Percentiles rank a stretch among this genome's conserved stretches.
Conservation (phyloP, 306 rosid genomes). For the Carpinus fangiana region DNA sequence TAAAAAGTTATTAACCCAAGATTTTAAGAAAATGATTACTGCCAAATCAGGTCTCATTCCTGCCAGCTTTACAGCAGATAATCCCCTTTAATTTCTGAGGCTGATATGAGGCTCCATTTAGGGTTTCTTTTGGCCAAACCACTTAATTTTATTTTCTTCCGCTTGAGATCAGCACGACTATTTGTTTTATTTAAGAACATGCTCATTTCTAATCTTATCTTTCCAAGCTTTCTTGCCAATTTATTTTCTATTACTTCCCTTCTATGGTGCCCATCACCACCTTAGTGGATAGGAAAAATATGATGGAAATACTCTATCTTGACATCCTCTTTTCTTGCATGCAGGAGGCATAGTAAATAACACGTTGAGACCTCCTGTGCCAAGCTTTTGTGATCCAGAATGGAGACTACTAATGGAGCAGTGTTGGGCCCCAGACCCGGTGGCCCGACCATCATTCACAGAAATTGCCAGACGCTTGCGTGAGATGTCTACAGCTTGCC, state of each 20-base stretch:
- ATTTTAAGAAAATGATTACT: neutral
- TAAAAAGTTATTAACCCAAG: neutral
- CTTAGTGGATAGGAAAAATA: neutral
- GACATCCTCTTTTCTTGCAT: slow-evolving; percentile 12
- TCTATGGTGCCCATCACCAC: neutral
- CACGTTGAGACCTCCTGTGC: slow-evolving; percentile 75
- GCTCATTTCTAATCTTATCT: neutral
- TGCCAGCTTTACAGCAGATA: neutral
- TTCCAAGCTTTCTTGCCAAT: neutral
- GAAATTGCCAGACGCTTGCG: slow-evolving; percentile 77
- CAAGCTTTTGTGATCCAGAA: slow-evolving; percentile 61
- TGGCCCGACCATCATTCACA: slow-evolving; percentile 75
- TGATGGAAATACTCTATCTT: neutral
- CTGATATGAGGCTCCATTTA: neutral
- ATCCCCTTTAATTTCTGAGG: neutral
- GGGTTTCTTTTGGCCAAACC: neutral
- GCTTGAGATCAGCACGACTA: neutral
- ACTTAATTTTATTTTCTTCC: neutral
- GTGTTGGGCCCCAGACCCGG: slow-evolving; percentile 88
- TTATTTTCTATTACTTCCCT: neutral
- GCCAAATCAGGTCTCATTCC: neutral
- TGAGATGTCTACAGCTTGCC: slow-evolving; percentile 70
- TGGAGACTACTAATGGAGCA: slow-evolving; percentile 89
- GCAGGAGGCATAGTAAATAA: slow-evolving; percentile 90
- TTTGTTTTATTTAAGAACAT: neutral